Evolutionary conservation across 2,329 filamentous ascomycete species (phyloP).

Genomic region (Ophiostoma australiae): DNA sequence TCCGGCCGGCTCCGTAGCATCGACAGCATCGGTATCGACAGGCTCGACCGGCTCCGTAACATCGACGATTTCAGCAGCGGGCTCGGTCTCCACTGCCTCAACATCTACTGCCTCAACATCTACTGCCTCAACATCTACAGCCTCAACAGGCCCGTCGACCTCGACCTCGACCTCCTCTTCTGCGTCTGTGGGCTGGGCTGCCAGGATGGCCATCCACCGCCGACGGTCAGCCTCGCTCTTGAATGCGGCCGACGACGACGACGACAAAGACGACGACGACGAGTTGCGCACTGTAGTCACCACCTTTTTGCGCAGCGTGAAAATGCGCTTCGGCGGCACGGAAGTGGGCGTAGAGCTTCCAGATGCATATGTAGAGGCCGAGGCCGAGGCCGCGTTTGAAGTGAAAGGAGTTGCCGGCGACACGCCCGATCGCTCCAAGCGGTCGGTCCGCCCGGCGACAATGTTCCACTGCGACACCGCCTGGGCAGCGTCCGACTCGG

Average conservation of each 20-base stretch:
- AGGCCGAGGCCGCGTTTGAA: background rate
- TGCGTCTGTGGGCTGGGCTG: slow-evolving; percentile 16
- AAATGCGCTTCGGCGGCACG: background rate
- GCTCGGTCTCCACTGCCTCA: background rate
- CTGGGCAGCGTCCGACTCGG: background rate
- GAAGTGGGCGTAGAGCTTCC: background rate
- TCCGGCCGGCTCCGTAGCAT: background rate
- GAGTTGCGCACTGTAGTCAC: background rate
- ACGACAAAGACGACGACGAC: background rate
- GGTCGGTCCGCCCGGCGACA: slow-evolving; percentile 14
- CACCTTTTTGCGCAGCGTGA: slow-evolving; percentile 17
- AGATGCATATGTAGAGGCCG: background rate
- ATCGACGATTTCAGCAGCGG: background rate
- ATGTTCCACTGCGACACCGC: slow-evolving; percentile 17
- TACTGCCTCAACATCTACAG: background rate
- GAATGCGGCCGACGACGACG: background rate
- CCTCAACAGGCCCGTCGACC: background rate
- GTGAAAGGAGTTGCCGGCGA: background rate
- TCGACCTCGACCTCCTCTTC: background rate
- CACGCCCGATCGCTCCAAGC: background rate
- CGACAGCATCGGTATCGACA: background rate
- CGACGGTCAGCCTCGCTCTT: slow-evolving; percentile 10
- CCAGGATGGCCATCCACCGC: slow-evolving; percentile 21
- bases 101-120: background rate
- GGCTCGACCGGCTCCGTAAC: background rate